Conservation (phyloP, 2,329 filamentous ascomycete species). For the Hysterium pulicare region DNA sequence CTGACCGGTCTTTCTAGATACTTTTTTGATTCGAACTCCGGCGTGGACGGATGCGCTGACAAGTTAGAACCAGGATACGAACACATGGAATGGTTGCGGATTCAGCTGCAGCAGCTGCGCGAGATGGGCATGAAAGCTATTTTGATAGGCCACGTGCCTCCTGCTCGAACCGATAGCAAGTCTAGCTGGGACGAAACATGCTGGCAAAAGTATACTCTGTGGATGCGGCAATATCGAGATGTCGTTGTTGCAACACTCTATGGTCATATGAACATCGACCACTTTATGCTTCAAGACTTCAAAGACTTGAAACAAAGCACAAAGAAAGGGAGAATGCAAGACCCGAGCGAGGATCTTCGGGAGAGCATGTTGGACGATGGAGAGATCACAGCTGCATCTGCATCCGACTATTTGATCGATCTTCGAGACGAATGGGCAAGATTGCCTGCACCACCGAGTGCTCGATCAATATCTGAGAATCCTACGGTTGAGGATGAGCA, state of each 20-base stretch:
- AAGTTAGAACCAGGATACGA: conserved; percentile 84
- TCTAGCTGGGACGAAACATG: conserved; percentile 92
- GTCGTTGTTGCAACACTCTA: conserved; percentile 76
- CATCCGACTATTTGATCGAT: conserved; percentile 75
- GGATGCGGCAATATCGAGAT: conserved; percentile 86
- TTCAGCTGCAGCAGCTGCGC: conserved; percentile 81
- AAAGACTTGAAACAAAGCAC: conserved; percentile 65
- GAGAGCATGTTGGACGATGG: conserved; percentile 32
- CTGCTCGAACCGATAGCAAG: conserved; percentile 81
- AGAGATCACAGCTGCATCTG: conserved; percentile 63
- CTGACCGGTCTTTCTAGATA: conserved; percentile 47
- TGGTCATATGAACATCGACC: conserved; percentile 98
- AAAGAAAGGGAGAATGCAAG: conserved; percentile 41
- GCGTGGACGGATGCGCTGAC: conserved; percentile 81
- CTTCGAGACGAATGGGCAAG: conserved; percentile 74
- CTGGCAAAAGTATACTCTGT: conserved; percentile 96
- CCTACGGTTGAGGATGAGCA: conserved; percentile 12
- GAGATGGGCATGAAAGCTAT: conserved; percentile 89
- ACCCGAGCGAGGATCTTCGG: conserved; percentile 37
- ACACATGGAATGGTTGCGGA: conserved; percentile 92
- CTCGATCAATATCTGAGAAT: conserved; percentile 8
- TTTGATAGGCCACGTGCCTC: conserved; percentile 89
- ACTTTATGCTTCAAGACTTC: conserved; percentile 89
- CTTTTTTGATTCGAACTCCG: conserved; percentile 90
- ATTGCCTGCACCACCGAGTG: conserved; percentile 53